These are phyloP conservation scores for Takashimella tepidaria DNA, from an alignment of 1,284 basidiomycete species.

Conservation along the genomic window DNA sequence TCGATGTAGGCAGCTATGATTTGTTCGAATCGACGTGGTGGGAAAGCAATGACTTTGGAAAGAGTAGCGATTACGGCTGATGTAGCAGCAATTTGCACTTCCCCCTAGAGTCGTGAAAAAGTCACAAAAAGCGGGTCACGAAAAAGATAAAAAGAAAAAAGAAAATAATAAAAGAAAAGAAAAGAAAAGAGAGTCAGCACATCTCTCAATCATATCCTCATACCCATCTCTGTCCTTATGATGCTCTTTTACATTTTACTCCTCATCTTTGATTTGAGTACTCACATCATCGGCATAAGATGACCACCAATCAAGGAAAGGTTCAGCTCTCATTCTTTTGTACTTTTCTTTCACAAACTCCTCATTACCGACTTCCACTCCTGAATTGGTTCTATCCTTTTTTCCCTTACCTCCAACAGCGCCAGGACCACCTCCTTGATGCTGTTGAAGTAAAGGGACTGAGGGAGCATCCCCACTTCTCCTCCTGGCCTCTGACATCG, in stretches of 20 bases:
- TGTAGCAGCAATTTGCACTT: slow-evolving; percentile 36
- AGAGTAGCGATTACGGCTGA: slow-evolving; percentile 24
- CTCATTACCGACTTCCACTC: slow-evolving; percentile 2
- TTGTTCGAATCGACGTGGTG: slow-evolving; percentile 26
- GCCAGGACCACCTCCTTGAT: not conserved
- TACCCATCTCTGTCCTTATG: no score
- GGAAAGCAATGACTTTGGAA: slow-evolving; percentile 24
- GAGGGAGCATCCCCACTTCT: not conserved
- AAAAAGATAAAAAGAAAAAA: no score
- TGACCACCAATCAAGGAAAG: slow-evolving; percentile 35
- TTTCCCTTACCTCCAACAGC: slow-evolving; percentile 3
- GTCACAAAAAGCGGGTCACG: no score
- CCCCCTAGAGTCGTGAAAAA: slow-evolving; percentile 34
- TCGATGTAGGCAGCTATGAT: slow-evolving; percentile 38
- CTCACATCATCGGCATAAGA: slow-evolving; percentile 40
- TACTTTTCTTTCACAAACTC: slow-evolving; percentile 13
- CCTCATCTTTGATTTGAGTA: no score
- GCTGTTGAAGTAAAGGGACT: not conserved
- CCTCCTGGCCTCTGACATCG: not conserved
- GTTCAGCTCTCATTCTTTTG: slow-evolving; percentile 16
- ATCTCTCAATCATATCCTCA: no score
- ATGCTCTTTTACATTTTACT: no score
- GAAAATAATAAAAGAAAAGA: no score
- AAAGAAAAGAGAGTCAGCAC: no score
- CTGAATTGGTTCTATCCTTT: slow-evolving; percentile 17